Evolutionary conservation across 2,329 filamentous ascomycete species (phyloP), one percentile per base, ranked within the genome.

Genomic region (Graphilbum ipis-grandicollis): DNA sequence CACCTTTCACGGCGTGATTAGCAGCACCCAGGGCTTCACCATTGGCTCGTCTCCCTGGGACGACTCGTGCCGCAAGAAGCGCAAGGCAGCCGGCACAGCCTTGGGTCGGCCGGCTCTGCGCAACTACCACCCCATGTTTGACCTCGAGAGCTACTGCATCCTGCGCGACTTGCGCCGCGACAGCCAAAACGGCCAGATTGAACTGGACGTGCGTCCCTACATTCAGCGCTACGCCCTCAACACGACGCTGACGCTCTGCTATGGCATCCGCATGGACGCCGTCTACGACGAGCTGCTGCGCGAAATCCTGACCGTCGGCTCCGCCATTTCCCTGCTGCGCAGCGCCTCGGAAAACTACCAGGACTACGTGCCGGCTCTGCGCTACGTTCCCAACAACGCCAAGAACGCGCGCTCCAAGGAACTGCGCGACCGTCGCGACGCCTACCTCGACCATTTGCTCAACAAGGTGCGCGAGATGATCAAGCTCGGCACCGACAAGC

Each of bases 41-140:
- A 84, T 90, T 41, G 82, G 82, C 1, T 84, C 81, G 0, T 85
- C 79, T 0, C 81, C 82, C 0, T 90, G 81, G 77, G 79, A 86
- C 43, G 80, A 84, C 36, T 82, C 75, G 3, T 83, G 79, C 57
- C 86, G 86, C 54, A 63, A 66, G 19, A 69, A 80, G 9, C 71
- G 82, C 43, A 86, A 84, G 58, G 80, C 79, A 0, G 81, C 80
- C 2, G 80, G 78, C 4, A 84, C 80, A 0, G 80, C 82, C 0
- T 63, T 88, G 18, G 86, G 86, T 52, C 68, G 77, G 0, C 79
- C 80, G 8, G 44, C 45, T 1, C 42, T 81, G 1, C 77, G 83
- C 48, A 75, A 74, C 0, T 88, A 88, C 52, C 79, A 85, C 71
- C 80, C 81, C 0, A 81, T 85, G 46, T 74, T 88, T 35, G 81